Conservation (phyloP, 2,329 filamentous ascomycete species). For the Amesomyces nigricolor region DNA sequence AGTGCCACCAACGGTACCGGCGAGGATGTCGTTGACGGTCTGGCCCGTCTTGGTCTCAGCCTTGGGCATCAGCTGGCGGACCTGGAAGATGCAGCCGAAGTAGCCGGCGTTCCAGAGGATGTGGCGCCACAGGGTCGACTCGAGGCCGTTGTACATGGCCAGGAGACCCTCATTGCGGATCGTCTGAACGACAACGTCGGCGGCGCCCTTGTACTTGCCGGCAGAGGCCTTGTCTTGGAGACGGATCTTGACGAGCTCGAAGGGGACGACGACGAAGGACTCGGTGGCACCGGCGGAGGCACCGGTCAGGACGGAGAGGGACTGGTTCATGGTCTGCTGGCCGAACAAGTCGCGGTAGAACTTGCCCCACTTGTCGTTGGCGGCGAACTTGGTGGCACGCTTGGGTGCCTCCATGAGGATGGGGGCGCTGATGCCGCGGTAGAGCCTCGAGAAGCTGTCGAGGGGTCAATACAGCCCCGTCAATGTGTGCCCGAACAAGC, state of each 20-base stretch:
- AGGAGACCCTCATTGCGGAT: conserved; percentile 76
- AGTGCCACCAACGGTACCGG: conserved; percentile 83
- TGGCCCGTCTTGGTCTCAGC: conserved; percentile 75
- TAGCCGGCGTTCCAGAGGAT: conserved; percentile 84
- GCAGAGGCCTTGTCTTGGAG: conserved; percentile 93
- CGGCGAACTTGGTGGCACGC: conserved; percentile 96
- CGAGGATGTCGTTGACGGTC: conserved; percentile 81
- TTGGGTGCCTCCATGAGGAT: conserved; percentile 81
- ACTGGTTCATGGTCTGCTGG: conserved; percentile 81
- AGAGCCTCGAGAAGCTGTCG: conserved; percentile 74
- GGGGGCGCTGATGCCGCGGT: conserved; percentile 90
- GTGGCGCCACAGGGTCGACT: conserved; percentile 95
- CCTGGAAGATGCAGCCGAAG: conserved; percentile 98
- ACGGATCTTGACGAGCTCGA: conserved; percentile 97
- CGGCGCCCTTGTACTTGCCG: conserved; percentile 76
- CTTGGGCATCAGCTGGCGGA: conserved; percentile 75
- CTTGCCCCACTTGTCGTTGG: conserved; percentile 97
- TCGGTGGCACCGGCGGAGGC: conserved; percentile 94
- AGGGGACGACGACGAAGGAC: conserved; percentile 93
- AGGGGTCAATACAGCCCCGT: conserved; percentile 2
- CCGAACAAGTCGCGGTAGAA: conserved; percentile 87
- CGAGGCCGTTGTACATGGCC: conserved; percentile 92
- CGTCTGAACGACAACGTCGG: conserved; percentile 77
- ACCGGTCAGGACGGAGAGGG: conserved; percentile 85
- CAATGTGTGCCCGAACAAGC: neutral